Base-by-base conservation (phyloP, 2,329 filamentous ascomycete genomes). In the Aaosphaeria arxii region DNA sequence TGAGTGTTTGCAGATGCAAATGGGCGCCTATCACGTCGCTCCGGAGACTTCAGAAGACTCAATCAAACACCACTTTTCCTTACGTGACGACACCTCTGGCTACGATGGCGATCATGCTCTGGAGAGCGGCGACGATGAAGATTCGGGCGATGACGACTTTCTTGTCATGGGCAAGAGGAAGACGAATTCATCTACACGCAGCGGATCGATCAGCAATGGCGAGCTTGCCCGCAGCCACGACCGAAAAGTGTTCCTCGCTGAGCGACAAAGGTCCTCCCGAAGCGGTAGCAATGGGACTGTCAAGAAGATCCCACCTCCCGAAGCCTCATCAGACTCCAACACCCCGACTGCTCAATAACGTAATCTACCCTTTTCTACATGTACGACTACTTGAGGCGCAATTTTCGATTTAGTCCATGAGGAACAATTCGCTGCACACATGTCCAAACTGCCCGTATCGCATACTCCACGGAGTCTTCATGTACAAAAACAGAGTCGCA, bases 221-320 rank as follows among this genome's bases (percentile, higher is more conserved):
- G 62, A 71, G 47, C 55, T 71, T 1, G 60, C 70, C 6, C 60
- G 67, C 28, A 58, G 61, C 13, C 56, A 55, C 40, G 35, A 64
- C 17, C 59, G 58, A 42, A 58, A 56, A 42, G 58, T 59, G 9
- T 13, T 62, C 58, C 30, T 66, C 57, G 32, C 57, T 47, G 40
- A 51, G 55, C 57, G 71, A 53, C 53, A 73, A 57, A 58, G 74
- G 67, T 70, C 72, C 35, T 69, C 66, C 7, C 68, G 76, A 33
- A 77, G 74, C 53, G 75, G 74, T 28, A 77, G 75, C 57, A 76
- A 73, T 53, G 74, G 75, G 31, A 78, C 76, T 6, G 74, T 77
- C 56, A 77, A 77, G 59, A 77, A 77, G 56, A 64, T 77, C 11
- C 63, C 66, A 30, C 60, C 64, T 43, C 53, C 57, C 30, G 51